Evolutionary conservation across 1,284 basidiomycete species (phyloP).

Genomic region (Coriolopsis trogii): DNA sequence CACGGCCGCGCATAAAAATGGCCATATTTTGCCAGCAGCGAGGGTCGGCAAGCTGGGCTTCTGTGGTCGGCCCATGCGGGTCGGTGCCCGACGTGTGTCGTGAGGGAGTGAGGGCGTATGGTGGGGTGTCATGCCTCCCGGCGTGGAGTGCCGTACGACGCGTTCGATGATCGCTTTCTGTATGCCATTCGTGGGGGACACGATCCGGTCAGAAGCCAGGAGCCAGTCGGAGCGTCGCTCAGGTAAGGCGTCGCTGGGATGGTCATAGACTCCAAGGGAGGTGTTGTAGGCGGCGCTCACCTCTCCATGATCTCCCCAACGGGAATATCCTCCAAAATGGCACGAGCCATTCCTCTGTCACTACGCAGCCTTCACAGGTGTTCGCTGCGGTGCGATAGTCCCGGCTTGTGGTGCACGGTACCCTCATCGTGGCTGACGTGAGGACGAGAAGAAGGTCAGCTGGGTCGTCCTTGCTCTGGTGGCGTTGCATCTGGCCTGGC

Average conservation of each 20-base stretch:
- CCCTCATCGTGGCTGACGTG: slow-evolving; percentile 16
- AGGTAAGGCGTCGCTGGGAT: background rate
- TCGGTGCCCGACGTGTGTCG: too few relatives aligned
- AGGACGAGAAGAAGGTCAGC: slow-evolving; percentile 22
- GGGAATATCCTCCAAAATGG: too few relatives aligned
- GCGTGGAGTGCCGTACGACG: slow-evolving; percentile 4
- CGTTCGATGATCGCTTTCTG: too few relatives aligned
- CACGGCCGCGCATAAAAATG: slow-evolving; percentile 7
- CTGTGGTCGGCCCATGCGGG: too few relatives aligned
- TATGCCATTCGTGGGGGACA: slow-evolving; percentile 1
- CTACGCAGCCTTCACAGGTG: background rate
- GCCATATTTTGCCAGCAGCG: background rate
- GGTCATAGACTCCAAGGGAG: too few relatives aligned
- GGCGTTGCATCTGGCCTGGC: slow-evolving; percentile 16
- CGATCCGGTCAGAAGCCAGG: too few relatives aligned
- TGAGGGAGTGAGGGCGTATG: too few relatives aligned
- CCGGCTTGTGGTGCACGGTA: too few relatives aligned
- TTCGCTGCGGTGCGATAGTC: slow-evolving; percentile 5
- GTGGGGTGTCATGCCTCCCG: slow-evolving; percentile 2
- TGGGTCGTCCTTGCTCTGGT: slow-evolving; percentile 11
- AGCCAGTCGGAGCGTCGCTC: too few relatives aligned
- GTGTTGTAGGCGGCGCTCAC: too few relatives aligned
- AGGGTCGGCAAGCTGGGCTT: too few relatives aligned
- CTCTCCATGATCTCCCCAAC: too few relatives aligned
- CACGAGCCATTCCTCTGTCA: background rate